Evolutionary conservation across 306 rosid genomes (phyloP).

Genomic region (Heteromeles arbutifolia): DNA sequence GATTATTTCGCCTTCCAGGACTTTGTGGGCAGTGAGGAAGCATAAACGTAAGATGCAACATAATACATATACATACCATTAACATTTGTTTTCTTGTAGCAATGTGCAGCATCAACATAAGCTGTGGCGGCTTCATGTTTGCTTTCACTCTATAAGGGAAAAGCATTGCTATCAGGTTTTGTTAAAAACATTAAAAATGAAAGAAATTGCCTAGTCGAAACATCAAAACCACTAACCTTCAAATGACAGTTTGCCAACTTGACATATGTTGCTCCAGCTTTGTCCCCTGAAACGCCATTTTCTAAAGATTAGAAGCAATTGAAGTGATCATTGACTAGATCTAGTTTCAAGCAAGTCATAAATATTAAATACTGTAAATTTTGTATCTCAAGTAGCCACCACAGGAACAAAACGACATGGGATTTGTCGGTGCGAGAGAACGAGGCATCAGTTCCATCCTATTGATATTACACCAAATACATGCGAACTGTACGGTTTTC

Average conservation of each 20-base stretch:
- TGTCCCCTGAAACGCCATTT: constrained; percentile 61
- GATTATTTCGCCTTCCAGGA: neutral
- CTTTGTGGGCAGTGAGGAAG: neutral
- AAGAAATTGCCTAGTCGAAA: neutral
- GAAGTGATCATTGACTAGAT: neutral
- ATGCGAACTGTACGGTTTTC: neutral
- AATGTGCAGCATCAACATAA: constrained; percentile 85
- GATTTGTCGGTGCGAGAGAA: neutral
- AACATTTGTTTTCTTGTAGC: constrained; percentile 70
- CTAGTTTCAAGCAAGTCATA: neutral
- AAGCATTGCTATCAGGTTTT: neutral
- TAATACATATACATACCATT: constrained; percentile 46
- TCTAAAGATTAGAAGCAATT: constrained; percentile 14
- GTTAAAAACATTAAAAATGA: neutral
- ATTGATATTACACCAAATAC: neutral
- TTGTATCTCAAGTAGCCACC: neutral
- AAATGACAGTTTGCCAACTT: constrained; percentile 79
- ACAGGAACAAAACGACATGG: neutral
- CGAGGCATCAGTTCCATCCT: neutral
- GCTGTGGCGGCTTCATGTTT: constrained; percentile 95
- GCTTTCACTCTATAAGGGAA: constrained; percentile 59
- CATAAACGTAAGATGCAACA: neutral
- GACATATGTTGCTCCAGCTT: constrained; percentile 63
- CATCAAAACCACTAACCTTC: constrained; percentile 44
- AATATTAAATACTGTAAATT: neutral